These are phyloP conservation scores for Scheffersomyces segobiensis DNA, from an alignment of 1,139 yeast species.

Conservation along the genomic window DNA sequence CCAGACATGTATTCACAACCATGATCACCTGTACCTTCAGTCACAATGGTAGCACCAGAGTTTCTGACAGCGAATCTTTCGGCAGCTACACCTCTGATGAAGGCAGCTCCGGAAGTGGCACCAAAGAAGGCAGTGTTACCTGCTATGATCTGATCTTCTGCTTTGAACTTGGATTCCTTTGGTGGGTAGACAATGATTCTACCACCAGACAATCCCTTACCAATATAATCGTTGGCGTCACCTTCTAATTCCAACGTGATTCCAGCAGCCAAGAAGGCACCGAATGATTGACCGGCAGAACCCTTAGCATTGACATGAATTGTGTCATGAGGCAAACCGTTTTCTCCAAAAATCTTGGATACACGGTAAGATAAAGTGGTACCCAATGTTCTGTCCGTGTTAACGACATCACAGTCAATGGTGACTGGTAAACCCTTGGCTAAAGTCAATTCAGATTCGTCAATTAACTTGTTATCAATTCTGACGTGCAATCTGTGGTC, in stretches of 20 bases:
- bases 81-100: constrained; percentile 96
- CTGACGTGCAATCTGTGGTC: constrained; percentile 92
- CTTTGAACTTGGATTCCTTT: constrained; percentile 75
- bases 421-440: constrained; percentile 94
- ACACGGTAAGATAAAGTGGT: constrained; percentile 92
- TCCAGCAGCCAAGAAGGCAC: constrained; percentile 97
- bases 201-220: constrained; percentile 97
- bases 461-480: constrained; percentile 91
- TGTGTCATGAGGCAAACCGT: constrained; percentile 93
- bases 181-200: constrained; percentile 92
- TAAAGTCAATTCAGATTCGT: constrained; percentile 89
- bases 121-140: constrained; percentile 99
- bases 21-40: constrained; percentile 97
- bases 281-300: constrained; percentile 97
- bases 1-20: constrained; percentile 99
- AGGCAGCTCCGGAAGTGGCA: constrained; percentile 94
- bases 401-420: constrained; percentile 87
- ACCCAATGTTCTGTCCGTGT: constrained; percentile 96
- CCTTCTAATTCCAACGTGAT: constrained; percentile 94
- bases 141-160: constrained; percentile 93
- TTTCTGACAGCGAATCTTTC: constrained; percentile 98
- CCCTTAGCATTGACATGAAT: constrained; percentile 90
- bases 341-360: constrained; percentile 89
- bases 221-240: constrained; percentile 97
- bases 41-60: constrained; percentile 96